These are phyloP conservation scores for Rhodamnia argentea DNA, from an alignment of 345 rosid species.

Conservation along the genomic window DNA sequence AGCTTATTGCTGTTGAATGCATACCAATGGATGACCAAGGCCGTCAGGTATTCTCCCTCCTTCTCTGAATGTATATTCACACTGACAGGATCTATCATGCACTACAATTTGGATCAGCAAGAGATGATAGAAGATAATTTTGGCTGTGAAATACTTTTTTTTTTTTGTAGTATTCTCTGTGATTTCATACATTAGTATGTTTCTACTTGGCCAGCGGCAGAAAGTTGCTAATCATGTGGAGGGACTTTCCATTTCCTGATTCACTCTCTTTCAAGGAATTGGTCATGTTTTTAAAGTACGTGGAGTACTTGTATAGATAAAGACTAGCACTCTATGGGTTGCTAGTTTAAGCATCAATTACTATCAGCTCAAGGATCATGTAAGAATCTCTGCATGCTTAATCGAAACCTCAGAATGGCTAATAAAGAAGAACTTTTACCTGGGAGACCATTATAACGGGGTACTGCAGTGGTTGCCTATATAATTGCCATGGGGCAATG, in stretches of 20 bases:
- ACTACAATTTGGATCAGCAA: neutral
- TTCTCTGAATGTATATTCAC: neutral
- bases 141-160: neutral
- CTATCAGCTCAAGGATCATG: neutral
- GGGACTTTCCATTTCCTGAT: neutral
- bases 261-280: neutral
- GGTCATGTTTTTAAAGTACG: neutral
- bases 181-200: neutral
- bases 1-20: slow-evolving; percentile 93
- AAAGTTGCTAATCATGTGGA: neutral
- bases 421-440: neutral
- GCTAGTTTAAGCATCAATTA: neutral
- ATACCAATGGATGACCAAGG: slow-evolving; percentile 99
- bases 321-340: neutral
- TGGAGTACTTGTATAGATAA: neutral
- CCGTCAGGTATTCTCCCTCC: slow-evolving; percentile 50
- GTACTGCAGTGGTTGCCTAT: neutral
- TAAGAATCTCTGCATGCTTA: neutral
- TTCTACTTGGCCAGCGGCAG: neutral
- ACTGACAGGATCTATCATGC: neutral
- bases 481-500: neutral
- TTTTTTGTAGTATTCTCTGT: neutral
- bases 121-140: neutral
- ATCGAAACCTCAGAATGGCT: neutral
- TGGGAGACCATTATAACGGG: neutral